Conservation (phyloP, 2,329 filamentous ascomycete species). For the Exophiala aquamarina region DNA sequence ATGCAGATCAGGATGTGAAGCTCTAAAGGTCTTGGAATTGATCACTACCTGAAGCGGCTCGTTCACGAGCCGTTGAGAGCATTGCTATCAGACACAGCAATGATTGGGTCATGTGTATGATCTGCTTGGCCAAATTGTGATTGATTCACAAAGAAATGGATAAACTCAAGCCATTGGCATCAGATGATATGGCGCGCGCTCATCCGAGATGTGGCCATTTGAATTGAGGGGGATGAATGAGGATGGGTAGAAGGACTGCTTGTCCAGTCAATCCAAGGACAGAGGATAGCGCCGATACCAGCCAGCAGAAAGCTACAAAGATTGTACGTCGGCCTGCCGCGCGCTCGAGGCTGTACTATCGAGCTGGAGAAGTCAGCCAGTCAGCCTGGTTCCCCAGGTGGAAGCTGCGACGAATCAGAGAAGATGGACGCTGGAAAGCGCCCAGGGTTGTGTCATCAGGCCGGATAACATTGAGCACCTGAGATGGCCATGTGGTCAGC, state of each 20-base stretch:
- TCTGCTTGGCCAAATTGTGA: slow-evolving; percentile 4
- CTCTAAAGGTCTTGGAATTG: background rate
- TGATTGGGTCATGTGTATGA: too few relatives aligned
- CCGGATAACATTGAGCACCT: slow-evolving; percentile 6
- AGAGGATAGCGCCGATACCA: slow-evolving; percentile 13
- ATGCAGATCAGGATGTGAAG: background rate
- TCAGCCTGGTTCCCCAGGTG: slow-evolving; percentile 6
- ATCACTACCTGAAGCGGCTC: background rate
- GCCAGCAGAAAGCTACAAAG: slow-evolving; percentile 1
- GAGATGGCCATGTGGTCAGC: slow-evolving; percentile 25
- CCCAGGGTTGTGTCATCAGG: slow-evolving; percentile 13
- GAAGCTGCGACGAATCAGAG: slow-evolving; percentile 19
- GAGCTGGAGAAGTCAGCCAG: slow-evolving; percentile 11
- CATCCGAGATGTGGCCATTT: background rate
- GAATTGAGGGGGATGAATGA: background rate
- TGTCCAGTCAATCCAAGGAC: slow-evolving; percentile 12
- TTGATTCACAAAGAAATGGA: slow-evolving; percentile 8
- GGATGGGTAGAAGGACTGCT: background rate
- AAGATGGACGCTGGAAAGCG: slow-evolving; percentile 7
- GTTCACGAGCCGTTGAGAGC: too few relatives aligned
- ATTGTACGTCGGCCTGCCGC: slow-evolving; percentile 13
- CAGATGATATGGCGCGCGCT: slow-evolving; percentile 9
- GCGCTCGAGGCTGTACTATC: slow-evolving; percentile 16
- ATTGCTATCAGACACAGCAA: too few relatives aligned
- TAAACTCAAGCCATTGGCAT: slow-evolving; percentile 11